A percentile compares a stretch with the other conserved stretches of the same genome.
phyloP scores from a whole-genome alignment of 176 grass and related monocot genomes.

The Aegilops tauschii region DNA sequence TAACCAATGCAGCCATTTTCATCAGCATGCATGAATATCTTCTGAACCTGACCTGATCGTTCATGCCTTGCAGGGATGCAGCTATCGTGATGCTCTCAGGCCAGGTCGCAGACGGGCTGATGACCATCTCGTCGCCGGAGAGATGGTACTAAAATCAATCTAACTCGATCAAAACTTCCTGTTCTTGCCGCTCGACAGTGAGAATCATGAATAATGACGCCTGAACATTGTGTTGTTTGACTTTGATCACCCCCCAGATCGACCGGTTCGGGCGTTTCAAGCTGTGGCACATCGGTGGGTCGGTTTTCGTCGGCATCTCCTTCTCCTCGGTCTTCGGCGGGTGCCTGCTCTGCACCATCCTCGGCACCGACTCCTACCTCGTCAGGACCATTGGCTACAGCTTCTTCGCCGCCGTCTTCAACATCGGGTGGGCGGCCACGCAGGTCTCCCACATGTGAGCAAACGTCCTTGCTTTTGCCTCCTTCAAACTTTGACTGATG shows the following conservation, averaged over 20 bases:
- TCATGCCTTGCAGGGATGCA: constrained; percentile 39
- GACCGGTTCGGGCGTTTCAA: constrained; percentile 69
- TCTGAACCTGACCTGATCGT: neutral
- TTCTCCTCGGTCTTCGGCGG: constrained; percentile 80
- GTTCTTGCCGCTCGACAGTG: neutral
- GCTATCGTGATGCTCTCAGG: constrained; percentile 75
- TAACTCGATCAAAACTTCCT: neutral
- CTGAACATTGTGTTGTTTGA: neutral
- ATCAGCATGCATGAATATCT: neutral
- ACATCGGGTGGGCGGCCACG: constrained; percentile 66
- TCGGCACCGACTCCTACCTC: constrained; percentile 53
- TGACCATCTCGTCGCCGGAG: constrained; percentile 63
- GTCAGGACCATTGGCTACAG: constrained; percentile 64
- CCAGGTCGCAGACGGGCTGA: constrained; percentile 60
- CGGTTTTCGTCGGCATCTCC: constrained; percentile 55
- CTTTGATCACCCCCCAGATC: constrained; percentile 25
- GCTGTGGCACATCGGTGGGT: constrained; percentile 70
- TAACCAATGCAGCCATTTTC: neutral
- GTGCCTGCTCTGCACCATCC: constrained; percentile 56
- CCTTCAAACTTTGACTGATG: neutral
- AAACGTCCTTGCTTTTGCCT: neutral
- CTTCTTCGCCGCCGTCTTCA: constrained; percentile 66
- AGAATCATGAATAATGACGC: neutral
- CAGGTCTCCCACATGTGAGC: constrained; percentile 79
- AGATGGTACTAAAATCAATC: constrained; percentile 42